Evolutionary conservation across 805 yeast species (phyloP).

Genomic region (Ogataea salicorniae): DNA sequence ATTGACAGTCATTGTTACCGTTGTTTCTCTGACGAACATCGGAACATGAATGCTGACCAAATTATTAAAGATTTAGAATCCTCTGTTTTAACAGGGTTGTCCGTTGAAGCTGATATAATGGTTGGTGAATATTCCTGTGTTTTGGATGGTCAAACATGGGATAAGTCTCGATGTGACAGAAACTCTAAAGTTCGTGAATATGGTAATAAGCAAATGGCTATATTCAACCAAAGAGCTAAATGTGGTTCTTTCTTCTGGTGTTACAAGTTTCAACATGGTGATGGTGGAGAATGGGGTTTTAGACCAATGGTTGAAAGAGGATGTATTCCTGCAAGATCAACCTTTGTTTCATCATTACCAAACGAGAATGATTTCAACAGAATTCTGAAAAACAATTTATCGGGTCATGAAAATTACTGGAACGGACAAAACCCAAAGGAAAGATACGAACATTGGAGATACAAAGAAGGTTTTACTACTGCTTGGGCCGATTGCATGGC

Average conservation of each 20-base stretch:
- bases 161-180: constrained; percentile 39
- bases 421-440: constrained; percentile 47
- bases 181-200: constrained; percentile 51
- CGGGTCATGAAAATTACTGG: constrained; percentile 67
- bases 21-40: constrained; percentile 76
- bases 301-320: constrained; percentile 67
- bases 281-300: constrained; percentile 97
- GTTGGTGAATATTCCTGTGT: constrained; percentile 93
- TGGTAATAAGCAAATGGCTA: constrained; percentile 50
- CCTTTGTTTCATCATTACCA: constrained; percentile 29
- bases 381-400: constrained; percentile 32
- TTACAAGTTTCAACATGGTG: constrained; percentile 76
- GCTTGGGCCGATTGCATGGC: constrained; percentile 72
- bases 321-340: constrained; percentile 37
- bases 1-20: constrained; percentile 85
- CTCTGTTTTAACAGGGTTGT: constrained; percentile 45
- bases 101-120: constrained; percentile 51
- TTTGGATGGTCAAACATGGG: constrained; percentile 73
- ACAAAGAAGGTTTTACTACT: constrained; percentile 66
- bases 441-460: constrained; percentile 76
- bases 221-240: constrained; percentile 48
- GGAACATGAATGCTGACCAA: constrained; percentile 55
- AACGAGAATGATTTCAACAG: constrained; percentile 37
- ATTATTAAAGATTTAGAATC: constrained; percentile 53
- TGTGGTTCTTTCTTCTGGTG: constrained; percentile 91